phyloP scores from a whole-genome alignment of 495 filamentous ascomycete species.

The Penicillium robsamsonii region DNA sequence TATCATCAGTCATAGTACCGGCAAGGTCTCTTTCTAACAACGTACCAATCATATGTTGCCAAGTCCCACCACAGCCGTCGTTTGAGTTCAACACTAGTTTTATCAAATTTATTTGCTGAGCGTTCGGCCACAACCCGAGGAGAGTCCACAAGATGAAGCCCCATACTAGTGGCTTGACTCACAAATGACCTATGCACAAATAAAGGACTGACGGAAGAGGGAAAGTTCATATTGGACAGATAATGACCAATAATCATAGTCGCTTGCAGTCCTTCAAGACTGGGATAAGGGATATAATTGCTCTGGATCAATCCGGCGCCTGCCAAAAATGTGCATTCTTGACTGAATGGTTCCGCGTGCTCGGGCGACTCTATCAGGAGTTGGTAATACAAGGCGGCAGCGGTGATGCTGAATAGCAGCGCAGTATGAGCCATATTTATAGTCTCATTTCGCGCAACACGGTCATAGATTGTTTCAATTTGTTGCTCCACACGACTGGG shows the following conservation, averaged over 20 bases:
- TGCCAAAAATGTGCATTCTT: slow-evolving; percentile 31
- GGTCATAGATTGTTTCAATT: slow-evolving; percentile 36
- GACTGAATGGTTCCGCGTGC: slow-evolving; percentile 28
- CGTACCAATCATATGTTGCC: slow-evolving; percentile 46
- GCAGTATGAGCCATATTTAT: slow-evolving; percentile 31
- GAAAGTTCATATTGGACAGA: slow-evolving; percentile 27
- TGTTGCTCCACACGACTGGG: slow-evolving; percentile 23
- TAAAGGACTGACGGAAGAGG: slow-evolving; percentile 30
- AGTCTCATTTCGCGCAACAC: slow-evolving; percentile 11
- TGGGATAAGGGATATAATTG: slow-evolving; percentile 36
- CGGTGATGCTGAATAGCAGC: slow-evolving; percentile 40
- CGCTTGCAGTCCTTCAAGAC: slow-evolving; percentile 46
- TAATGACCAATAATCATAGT: slow-evolving; percentile 40
- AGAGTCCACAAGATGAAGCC: slow-evolving; percentile 47
- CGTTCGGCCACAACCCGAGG: slow-evolving; percentile 16
- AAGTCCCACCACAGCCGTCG: slow-evolving; percentile 51
- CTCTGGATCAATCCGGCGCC: slow-evolving; percentile 38
- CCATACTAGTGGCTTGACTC: slow-evolving; percentile 40
- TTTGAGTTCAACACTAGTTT: slow-evolving; percentile 36
- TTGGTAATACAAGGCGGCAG: slow-evolving; percentile 38
- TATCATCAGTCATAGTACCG: slow-evolving; percentile 13
- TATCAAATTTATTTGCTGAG: slow-evolving; percentile 15
- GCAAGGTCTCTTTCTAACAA: not conserved
- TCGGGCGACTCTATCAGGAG: slow-evolving; percentile 23
- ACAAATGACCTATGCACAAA: slow-evolving; percentile 36